Percentiles rank a stretch among this genome's conserved stretches.
phyloP scores from a whole-genome alignment of 306 rosid genomes.

The Glycine latifolia region DNA sequence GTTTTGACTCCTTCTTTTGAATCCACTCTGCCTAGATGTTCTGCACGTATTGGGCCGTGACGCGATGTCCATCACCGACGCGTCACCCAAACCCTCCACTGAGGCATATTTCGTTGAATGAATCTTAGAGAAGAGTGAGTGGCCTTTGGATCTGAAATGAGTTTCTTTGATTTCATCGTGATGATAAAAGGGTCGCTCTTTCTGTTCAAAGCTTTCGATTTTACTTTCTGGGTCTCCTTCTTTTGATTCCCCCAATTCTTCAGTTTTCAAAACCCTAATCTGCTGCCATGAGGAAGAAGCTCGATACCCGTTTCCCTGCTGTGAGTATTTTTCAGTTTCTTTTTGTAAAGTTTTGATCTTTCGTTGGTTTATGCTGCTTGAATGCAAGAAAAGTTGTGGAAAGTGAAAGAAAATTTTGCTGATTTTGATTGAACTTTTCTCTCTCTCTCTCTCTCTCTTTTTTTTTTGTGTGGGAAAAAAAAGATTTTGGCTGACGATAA shows the following conservation, averaged over 20 bases:
- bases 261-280: slow-evolving; percentile 40
- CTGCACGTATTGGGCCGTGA: slow-evolving; percentile 45
- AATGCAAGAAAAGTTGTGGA: slow-evolving; percentile 13
- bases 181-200: slow-evolving; percentile 36
- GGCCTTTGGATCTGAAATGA: slow-evolving; percentile 73
- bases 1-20: not conserved
- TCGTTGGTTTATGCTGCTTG: slow-evolving; percentile 26
- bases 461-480: not conserved
- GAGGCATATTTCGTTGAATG: slow-evolving; percentile 63
- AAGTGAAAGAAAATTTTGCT: not conserved
- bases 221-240: slow-evolving; percentile 41
- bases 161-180: slow-evolving; percentile 51
- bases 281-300: slow-evolving; percentile 95
- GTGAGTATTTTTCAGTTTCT: slow-evolving; percentile 58
- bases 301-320: slow-evolving; percentile 98
- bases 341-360: slow-evolving; percentile 23
- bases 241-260: slow-evolving; percentile 36
- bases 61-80: slow-evolving; percentile 15
- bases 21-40: slow-evolving; percentile 3
- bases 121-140: slow-evolving; percentile 37
- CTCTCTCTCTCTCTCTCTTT: too few relatives aligned
- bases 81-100: slow-evolving; percentile 34
- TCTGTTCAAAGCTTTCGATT: slow-evolving; percentile 51
- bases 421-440: too few relatives aligned
- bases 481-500: not conserved